Evolutionary conservation across 176 grass and related monocot genomes (phyloP), one percentile per base, ranked within the genome.

Genomic region (Eremochloa ophiuroides): DNA sequence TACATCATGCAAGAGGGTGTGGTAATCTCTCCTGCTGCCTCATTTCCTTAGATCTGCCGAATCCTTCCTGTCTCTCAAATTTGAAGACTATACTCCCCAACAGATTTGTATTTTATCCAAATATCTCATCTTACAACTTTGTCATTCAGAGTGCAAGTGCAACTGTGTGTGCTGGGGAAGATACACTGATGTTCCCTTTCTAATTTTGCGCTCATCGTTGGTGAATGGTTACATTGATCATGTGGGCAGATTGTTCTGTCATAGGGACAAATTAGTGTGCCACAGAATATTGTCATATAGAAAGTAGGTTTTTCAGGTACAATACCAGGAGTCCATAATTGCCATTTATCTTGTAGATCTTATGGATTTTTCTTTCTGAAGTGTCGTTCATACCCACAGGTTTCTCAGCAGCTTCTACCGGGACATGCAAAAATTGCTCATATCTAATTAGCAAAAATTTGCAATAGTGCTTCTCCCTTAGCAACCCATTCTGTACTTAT

Each of bases 1-100:
- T 83, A 90, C 78, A 75, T 88, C 85, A 40, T 86, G 78, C 51
- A 3, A 33, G 1, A 28, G 78, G 87, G 65, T 44, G 77, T 79
- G 26, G 82, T 82, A 79, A 82, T 67, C 33, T 25, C n/a, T n/a
- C n/a, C n/a, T n/a, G n/a, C n/a, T n/a, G n/a, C n/a, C n/a, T n/a
- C n/a, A n/a, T n/a, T n/a, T n/a, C 34, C 71, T 34, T 4, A 27
- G 10, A 47, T 66, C 27, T 48, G 25, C 28, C 20, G 4, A 62
- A 35, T 66, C 18, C n/a, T 23, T 50, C 39, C 6, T 78, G 60
- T 18, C 6, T 65, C 26, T 44, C 29, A 14, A 71, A 44, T 39
- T 71, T 15, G n/a, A 71, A 71, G 25, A 42, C 0, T 71, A 39
- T 55, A 43, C 66, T 16, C 34, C 17, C 62, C 27, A 22, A n/a